These are phyloP conservation scores for Orbilia blumenaviensis DNA, from an alignment of 2,329 filamentous ascomycete genomes.

Conservation along the genomic window DNA sequence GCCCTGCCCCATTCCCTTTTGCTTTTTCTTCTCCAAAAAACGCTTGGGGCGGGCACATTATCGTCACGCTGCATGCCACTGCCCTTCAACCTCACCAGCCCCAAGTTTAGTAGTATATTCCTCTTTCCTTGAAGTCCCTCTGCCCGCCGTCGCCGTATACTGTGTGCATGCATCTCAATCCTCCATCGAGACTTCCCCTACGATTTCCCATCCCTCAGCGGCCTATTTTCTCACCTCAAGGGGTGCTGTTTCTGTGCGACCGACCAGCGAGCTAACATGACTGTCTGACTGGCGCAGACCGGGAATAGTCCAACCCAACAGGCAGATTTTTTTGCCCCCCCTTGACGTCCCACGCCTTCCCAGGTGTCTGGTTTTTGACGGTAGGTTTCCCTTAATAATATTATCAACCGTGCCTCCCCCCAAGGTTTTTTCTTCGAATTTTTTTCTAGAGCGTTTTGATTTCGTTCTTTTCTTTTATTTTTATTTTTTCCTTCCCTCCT, in stretches of 20 bases:
- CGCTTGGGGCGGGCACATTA: constrained; percentile 38
- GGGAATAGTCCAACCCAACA: constrained; percentile 47
- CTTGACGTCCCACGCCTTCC: constrained; percentile 40
- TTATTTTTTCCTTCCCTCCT: constrained; percentile 50
- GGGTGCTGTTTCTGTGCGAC: constrained; percentile 29
- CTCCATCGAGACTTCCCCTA: constrained; percentile 15
- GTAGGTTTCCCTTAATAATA: constrained; percentile 52
- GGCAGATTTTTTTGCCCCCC: constrained; percentile 50
- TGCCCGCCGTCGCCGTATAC: constrained; percentile 10
- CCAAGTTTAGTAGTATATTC: not conserved
- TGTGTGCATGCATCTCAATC: constrained; percentile 2
- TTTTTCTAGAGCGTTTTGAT: constrained; percentile 49
- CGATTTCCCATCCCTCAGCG: not conserved
- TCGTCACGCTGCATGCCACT: constrained; percentile 29
- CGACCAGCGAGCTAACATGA: constrained; percentile 26
- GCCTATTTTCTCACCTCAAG: constrained; percentile 2
- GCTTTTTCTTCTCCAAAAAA: constrained; percentile 23
- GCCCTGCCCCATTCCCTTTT: constrained; percentile 23
- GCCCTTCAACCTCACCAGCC: constrained; percentile 27
- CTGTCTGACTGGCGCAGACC: constrained; percentile 40
- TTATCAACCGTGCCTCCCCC: constrained; percentile 36
- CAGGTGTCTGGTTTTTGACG: constrained; percentile 52
- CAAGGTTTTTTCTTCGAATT: constrained; percentile 35
- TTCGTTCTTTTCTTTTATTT: constrained; percentile 47
- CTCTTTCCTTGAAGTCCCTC: not conserved